These are phyloP conservation scores for Ophiorrhiza pumila DNA, from an alignment of 257 asterid species.

Conservation along the genomic window DNA sequence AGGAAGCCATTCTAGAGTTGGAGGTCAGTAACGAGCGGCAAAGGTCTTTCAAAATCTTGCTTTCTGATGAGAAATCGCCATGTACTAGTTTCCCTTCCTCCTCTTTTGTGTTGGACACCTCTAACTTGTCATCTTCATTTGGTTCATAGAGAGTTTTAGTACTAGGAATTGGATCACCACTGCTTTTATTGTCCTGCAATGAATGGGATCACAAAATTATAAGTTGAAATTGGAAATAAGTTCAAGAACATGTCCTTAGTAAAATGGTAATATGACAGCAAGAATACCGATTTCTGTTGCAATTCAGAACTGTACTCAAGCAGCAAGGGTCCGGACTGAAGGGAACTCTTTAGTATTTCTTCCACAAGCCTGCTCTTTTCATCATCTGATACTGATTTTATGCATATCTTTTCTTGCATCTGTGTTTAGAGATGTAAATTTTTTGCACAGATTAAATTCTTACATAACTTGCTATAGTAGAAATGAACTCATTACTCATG, in stretches of 20 bases:
- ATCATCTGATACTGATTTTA: slow-evolving; percentile 45
- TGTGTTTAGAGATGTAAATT: slow-evolving; percentile 21
- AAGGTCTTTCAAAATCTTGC: slow-evolving; percentile 11
- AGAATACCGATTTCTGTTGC: slow-evolving; percentile 29
- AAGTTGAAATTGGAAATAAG: neutral
- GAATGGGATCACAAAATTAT: neutral
- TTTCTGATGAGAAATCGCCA: slow-evolving; percentile 22
- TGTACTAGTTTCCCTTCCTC: slow-evolving; percentile 17
- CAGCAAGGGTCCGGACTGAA: slow-evolving; percentile 43
- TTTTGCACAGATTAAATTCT: neutral
- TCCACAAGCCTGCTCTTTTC: slow-evolving; percentile 52
- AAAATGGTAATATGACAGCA: neutral
- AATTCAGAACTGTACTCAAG: slow-evolving; percentile 46
- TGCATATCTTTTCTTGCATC: slow-evolving; percentile 43
- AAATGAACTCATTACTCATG: neutral
- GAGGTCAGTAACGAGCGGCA: slow-evolving; percentile 2
- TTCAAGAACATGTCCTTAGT: neutral
- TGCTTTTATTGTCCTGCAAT: slow-evolving; percentile 27
- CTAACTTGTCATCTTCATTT: slow-evolving; percentile 1
- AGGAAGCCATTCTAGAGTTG: slow-evolving; percentile 13
- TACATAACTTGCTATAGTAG: neutral
- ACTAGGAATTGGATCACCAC: slow-evolving; percentile 6
- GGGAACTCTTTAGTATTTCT: slow-evolving; percentile 42
- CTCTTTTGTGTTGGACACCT: slow-evolving; percentile 5
- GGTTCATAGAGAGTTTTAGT: neutral